Base-by-base conservation (phyloP, 2,329 filamentous ascomycete genomes). In the Colletotrichum sp. region DNA sequence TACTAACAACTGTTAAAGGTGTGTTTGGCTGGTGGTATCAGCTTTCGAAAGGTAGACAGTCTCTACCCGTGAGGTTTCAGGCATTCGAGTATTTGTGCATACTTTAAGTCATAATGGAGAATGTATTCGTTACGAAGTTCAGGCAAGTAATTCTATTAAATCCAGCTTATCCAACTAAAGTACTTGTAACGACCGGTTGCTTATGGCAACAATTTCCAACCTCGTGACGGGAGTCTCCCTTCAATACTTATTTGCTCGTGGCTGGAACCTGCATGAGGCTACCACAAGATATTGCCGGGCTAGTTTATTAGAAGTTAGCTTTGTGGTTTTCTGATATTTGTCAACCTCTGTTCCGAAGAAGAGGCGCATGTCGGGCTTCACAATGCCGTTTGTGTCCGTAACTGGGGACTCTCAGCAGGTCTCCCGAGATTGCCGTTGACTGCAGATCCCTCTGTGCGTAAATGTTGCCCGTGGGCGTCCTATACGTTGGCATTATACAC, bases 241-340 rank as follows among this genome's bases (percentile, higher is more conserved):
- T 3, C 3, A 6, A 44, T n/a, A 44, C 39, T n/a, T 44, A 4
- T 6, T 11, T n/a, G 19, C 39, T 44, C 1, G 39, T 2, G 5
- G 19, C 39, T n/a, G 39, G 3, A n/a, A 44, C 0, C 9, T 44
- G 1, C 39, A 44, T 44, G 19, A n/a, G 5, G 8, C 9, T 44
- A 44, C 1, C 5, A n/a, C 0, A 3, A 44, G 19, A 44, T n/a
- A n/a, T 12, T 0, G 3, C 19, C 9, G 0, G 5, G 1, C 39
- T 44, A 11, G 39, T 44, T 19, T 1, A n/a, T n/a, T n/a, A n/a
- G 8, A n/a, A n/a, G 39, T n/a, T 0, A 1, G 19, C 39, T 22
- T 11, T 48, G 11, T n/a, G 44, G 12, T 48, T 22, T 48, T 48
- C 19, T n/a, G n/a, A 22, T 48, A 1, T 22, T 12, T 4, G 44